Evolutionary conservation across 192 early-diverging fungal species (phyloP).

Genomic region (Anaeromyces robustus): DNA sequence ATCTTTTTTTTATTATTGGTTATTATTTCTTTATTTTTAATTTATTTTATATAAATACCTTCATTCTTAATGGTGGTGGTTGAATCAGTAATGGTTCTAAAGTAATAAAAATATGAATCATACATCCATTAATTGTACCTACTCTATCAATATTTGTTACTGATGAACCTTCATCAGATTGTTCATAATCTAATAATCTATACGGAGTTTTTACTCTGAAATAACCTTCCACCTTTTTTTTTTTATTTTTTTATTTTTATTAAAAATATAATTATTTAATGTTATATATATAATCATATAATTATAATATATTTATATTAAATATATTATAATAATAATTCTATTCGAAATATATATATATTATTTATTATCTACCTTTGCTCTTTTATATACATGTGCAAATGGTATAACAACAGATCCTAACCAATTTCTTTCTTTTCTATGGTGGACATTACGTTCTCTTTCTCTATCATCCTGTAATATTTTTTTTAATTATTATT

Average conservation of each 20-base stretch:
- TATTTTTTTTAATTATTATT: neutral
- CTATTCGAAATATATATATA: no score
- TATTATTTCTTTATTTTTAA: neutral
- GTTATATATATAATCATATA: no score
- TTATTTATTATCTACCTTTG: constrained; percentile 23
- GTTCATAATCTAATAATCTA: constrained; percentile 22
- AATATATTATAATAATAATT: no score
- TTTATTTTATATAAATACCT: neutral
- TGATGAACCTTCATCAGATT: neutral
- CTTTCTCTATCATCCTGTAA: constrained; percentile 22
- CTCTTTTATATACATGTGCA: constrained; percentile 22
- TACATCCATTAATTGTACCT: constrained; percentile 10
- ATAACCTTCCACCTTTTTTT: constrained; percentile 24
- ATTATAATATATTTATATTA: no score
- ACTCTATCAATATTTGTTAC: constrained; percentile 9
- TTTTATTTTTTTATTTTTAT: no score
- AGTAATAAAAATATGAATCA: constrained; percentile 34
- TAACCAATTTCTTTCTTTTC: constrained; percentile 32
- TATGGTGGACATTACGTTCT: constrained; percentile 20
- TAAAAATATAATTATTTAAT: no score
- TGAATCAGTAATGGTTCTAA: constrained; percentile 29
- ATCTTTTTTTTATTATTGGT: no score
- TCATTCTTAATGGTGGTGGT: constrained; percentile 16
- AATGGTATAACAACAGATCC: constrained; percentile 31
- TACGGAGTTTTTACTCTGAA: constrained; percentile 23